Evolutionary conservation across 352 stramenopile genomes (phyloP).

Genomic region (Pythium plurisporium): DNA sequence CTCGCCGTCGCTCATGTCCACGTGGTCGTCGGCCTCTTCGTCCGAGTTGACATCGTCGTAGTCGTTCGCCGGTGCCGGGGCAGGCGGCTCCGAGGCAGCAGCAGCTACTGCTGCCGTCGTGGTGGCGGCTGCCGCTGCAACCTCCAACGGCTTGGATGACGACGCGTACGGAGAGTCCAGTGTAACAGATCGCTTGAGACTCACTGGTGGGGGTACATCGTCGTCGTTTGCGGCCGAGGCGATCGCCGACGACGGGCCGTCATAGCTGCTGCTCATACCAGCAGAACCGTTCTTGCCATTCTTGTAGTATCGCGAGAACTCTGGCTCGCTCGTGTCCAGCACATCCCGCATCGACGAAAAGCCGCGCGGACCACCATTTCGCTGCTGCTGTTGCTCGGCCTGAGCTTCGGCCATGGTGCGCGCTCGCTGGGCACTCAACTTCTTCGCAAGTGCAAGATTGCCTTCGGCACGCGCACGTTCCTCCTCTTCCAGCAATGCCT

Average conservation of each 20-base stretch:
- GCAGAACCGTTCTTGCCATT: conserved; percentile 24
- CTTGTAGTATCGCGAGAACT: conserved; percentile 24
- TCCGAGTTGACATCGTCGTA: conserved; percentile 80
- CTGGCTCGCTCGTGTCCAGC: conserved; percentile 15
- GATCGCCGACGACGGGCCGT: conserved; percentile 24
- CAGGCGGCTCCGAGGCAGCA: conserved; percentile 1
- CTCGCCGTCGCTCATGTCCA: conserved; percentile 64
- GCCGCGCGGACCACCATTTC: conserved; percentile 23
- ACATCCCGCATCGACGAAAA: conserved; percentile 46
- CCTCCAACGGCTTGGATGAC: conserved; percentile 6
- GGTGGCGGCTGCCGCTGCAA: neutral
- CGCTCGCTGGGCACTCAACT: conserved; percentile 69
- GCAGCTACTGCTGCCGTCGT: neutral
- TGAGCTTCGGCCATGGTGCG: conserved; percentile 63
- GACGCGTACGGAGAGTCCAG: conserved; percentile 15
- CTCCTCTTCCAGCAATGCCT: conserved; percentile 74
- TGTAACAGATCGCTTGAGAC: conserved; percentile 28
- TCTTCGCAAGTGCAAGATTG: conserved; percentile 70
- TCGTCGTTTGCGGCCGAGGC: conserved; percentile 13
- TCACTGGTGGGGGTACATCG: conserved; percentile 19
- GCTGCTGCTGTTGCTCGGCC: conserved; percentile 30
- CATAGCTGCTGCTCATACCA: conserved; percentile 22
- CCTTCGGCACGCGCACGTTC: conserved; percentile 72
- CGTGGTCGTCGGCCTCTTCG: conserved; percentile 75
- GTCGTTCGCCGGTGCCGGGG: conserved; percentile 35